Evolutionary conservation across 352 stramenopile genomes (phyloP), one percentile per base, ranked within the genome.

Genomic region (Globisporangium megalacanthum): DNA sequence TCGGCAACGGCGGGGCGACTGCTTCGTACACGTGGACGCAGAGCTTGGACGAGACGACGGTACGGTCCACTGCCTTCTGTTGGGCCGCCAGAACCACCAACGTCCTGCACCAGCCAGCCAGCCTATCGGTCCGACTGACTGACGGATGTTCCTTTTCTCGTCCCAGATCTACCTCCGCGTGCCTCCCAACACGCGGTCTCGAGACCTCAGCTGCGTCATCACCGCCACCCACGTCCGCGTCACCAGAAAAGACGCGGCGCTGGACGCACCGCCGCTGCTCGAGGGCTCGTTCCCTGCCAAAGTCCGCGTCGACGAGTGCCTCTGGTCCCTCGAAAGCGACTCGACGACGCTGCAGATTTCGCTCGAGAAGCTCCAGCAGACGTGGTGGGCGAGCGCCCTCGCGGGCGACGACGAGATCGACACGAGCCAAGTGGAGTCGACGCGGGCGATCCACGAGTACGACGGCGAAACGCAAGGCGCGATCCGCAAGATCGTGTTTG

Each of bases 401-500:
- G 66, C 86, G 48, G 87, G 85, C 19, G 96, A 98, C 58, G 77
- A 88, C 6, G 93, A 97, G 64, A 99, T 99, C 69, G 96, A 99
- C 77, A 98, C 97, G 37, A 94, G 76, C 29, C 89, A 98, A 69
- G 95, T 99, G 29, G 92, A 99, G 60, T 98, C 97, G 10, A 97
- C 98, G 71, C 96, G 95, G 62, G 93, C 78, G 20, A 98, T 99
- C 52, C 72, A 78, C 35, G 97, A 99, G 70, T 92, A 99, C 58
- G 96, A 99, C 72, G 90, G 87, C 10, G 94, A 96, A 49, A 99
- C 96, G 8, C 81, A 98, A 65, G 91, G 98, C 41, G 98, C 97
- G 9, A 98, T 99, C 47, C 96, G 98, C 66, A 99, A 99, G 66
- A 98, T 98, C 80, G 98, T 99, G 54, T 92, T 92, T 55, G 84